A percentile compares a stretch with the other conserved stretches of the same genome.
These are phyloP conservation scores for Coniella lustricola DNA, from an alignment of 2,329 filamentous ascomycete genomes.

Conservation along the genomic window DNA sequence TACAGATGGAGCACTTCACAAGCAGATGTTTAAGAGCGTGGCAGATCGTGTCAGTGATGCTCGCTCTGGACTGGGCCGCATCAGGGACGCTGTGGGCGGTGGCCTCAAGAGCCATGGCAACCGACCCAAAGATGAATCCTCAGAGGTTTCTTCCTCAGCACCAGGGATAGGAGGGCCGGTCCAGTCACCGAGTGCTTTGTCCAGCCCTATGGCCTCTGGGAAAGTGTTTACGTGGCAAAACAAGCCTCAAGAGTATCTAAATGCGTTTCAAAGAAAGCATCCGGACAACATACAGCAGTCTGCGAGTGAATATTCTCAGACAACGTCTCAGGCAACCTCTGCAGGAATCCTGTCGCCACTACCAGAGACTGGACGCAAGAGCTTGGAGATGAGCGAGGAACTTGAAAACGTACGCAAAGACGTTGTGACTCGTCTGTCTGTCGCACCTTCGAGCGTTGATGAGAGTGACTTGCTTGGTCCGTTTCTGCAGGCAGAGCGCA, in stretches of 20 bases:
- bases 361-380: constrained; percentile 19
- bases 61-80: constrained; percentile 72
- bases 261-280: constrained; percentile 31
- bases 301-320: constrained; percentile 13
- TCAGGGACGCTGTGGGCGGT: constrained; percentile 75
- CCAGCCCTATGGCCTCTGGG: constrained; percentile 32
- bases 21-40: constrained; percentile 69
- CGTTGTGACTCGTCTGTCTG: constrained; percentile 42
- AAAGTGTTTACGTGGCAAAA: constrained; percentile 58
- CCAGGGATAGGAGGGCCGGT: constrained; percentile 30
- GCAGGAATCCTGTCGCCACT: constrained; percentile 6
- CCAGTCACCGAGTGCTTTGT: constrained; percentile 27
- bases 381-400: constrained; percentile 19
- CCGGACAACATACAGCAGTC: constrained; percentile 19
- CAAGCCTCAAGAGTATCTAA: constrained; percentile 53
- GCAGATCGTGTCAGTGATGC: constrained; percentile 74
- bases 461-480: constrained; percentile 53
- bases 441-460: constrained; percentile 51
- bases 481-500: constrained; percentile 41
- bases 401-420: constrained; percentile 35
- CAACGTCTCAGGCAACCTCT: constrained; percentile 7
- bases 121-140: constrained; percentile 48
- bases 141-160: constrained; percentile 28
- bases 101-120: constrained; percentile 45
- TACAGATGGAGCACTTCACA: constrained; percentile 50